phyloP scores from a whole-genome alignment of 2,329 filamentous ascomycete species.

The Coniosporium tulheliwenetii region DNA sequence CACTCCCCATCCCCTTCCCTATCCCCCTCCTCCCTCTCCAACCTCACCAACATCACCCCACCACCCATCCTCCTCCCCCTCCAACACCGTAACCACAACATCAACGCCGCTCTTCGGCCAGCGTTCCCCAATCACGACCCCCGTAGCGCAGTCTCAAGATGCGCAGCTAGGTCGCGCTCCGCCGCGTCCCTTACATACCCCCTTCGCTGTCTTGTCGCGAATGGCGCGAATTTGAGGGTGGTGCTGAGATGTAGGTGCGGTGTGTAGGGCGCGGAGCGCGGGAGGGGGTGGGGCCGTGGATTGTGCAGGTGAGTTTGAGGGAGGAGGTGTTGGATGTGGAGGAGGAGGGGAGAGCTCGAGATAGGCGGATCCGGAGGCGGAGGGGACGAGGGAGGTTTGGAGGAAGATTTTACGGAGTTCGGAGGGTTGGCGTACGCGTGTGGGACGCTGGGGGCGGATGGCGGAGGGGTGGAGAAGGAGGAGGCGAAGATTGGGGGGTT shows the following conservation, averaged over 20 bases:
- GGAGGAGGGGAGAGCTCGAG: slow-evolving; percentile 42
- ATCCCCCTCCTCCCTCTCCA: slow-evolving; percentile 20
- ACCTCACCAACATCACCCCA: slow-evolving; percentile 35
- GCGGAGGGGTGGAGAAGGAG: slow-evolving; percentile 30
- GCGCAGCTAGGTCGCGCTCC: slow-evolving; percentile 79
- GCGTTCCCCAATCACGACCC: slow-evolving; percentile 78
- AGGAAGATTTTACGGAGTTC: slow-evolving; percentile 72
- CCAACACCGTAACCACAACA: slow-evolving; percentile 79
- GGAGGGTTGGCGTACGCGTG: slow-evolving; percentile 46
- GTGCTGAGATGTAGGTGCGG: slow-evolving; percentile 84
- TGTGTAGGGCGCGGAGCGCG: slow-evolving; percentile 78
- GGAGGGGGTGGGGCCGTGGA: slow-evolving; percentile 88
- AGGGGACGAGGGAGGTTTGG: slow-evolving; percentile 82
- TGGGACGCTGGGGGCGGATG: slow-evolving; percentile 29
- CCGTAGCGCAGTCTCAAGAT: slow-evolving; percentile 76
- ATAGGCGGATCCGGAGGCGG: slow-evolving; percentile 86
- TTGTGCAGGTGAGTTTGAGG: slow-evolving; percentile 82
- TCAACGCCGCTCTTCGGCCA: slow-evolving; percentile 99
- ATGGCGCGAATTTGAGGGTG: slow-evolving; percentile 92
- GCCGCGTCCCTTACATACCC: slow-evolving; percentile 75
- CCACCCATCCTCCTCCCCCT: slow-evolving; percentile 73
- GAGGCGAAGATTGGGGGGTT: slow-evolving; percentile 54
- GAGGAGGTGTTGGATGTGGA: slow-evolving; percentile 43
- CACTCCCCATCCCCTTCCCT: slow-evolving; percentile 35
- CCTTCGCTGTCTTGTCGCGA: slow-evolving; percentile 67